Evolutionary conservation across 495 filamentous ascomycete genomes (phyloP).

Genomic region (Annulohypoxylon bovei): DNA sequence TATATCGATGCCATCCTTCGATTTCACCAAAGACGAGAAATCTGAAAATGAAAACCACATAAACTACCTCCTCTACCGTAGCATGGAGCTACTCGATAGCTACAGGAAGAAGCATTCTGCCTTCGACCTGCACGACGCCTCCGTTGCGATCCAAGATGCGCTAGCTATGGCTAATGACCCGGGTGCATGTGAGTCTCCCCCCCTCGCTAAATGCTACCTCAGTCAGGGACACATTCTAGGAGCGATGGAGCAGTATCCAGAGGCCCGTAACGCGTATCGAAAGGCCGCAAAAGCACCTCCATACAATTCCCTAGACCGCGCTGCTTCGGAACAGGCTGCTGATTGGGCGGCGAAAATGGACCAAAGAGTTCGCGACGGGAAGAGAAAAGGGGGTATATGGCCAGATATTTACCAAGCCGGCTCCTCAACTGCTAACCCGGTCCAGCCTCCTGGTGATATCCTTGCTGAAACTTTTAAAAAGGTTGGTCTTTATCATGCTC

Average conservation of each 20-base stretch:
- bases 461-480: neutral
- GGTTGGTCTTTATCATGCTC: neutral
- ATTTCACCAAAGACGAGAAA: constrained; percentile 11
- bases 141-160: constrained; percentile 15
- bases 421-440: neutral
- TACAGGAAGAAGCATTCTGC: constrained; percentile 53
- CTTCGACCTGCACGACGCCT: constrained; percentile 1
- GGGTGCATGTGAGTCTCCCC: constrained; percentile 35
- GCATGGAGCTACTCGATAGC: constrained; percentile 7
- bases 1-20: constrained; percentile 12
- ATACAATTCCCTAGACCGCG: neutral
- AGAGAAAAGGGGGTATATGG: constrained; percentile 27
- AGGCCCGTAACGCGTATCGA: constrained; percentile 28
- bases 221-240: constrained; percentile 32
- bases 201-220: constrained; percentile 36
- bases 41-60: constrained; percentile 11
- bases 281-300: constrained; percentile 1
- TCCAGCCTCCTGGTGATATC: neutral
- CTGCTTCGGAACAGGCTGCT: constrained; percentile 15
- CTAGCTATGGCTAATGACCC: constrained; percentile 28
- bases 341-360: constrained; percentile 1
- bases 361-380: constrained; percentile 5
- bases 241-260: constrained; percentile 6
- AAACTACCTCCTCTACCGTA: constrained; percentile 3
- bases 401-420: neutral